Conservation (phyloP, 1,284 basidiomycete species). For the Moniliophthora roreri region DNA sequence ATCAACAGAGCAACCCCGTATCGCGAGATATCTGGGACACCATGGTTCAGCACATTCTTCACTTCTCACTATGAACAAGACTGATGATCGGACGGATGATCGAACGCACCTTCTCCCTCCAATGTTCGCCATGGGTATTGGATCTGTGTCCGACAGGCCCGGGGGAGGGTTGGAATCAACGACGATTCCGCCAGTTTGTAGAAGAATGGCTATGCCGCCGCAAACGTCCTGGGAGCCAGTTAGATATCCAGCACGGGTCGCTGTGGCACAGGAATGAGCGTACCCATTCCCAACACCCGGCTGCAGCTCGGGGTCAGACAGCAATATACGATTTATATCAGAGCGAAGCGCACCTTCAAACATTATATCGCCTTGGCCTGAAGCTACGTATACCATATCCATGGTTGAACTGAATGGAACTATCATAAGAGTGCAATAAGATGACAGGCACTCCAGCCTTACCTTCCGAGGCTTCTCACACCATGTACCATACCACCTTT, state of each 20-base stretch:
- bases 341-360: conserved; percentile 18
- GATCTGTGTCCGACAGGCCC: conserved; percentile 15
- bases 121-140: conserved; percentile 25
- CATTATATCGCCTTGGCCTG: conserved; percentile 25
- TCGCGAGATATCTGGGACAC: conserved; percentile 23
- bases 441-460: not conserved
- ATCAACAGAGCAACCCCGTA: conserved; percentile 24
- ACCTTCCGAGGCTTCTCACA: conserved; percentile 25
- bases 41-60: no score
- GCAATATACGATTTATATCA: conserved; percentile 1
- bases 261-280: not conserved
- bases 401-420: conserved; percentile 19
- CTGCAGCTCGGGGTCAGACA: no score
- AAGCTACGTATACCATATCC: conserved; percentile 25
- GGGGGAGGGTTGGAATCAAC: conserved; percentile 24
- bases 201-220: conserved; percentile 23
- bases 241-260: not conserved
- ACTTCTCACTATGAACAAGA: no score
- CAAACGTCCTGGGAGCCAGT: conserved; percentile 21
- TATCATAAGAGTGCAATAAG: no score
- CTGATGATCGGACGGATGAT: no score
- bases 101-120: conserved; percentile 18
- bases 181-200: conserved; percentile 25
- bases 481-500: conserved; percentile 26
- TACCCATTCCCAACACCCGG: conserved; percentile 22